Percentiles rank a stretch among this genome's conserved stretches.
phyloP scores from a whole-genome alignment of 495 filamentous ascomycete species.

The Jackrogersella minutella region DNA sequence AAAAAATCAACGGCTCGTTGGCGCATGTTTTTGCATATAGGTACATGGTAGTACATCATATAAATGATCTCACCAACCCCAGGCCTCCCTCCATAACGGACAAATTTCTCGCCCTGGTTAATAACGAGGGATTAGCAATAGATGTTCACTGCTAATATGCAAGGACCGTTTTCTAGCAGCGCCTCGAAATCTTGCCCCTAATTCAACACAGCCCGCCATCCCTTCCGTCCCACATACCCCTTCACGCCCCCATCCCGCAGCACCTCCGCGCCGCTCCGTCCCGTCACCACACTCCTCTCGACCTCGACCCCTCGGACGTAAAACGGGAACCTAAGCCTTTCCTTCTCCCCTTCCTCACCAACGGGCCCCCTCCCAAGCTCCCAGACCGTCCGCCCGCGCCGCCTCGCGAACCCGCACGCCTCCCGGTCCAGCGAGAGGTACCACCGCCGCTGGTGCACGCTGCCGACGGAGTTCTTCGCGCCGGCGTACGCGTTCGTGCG shows the following conservation, averaged over 20 bases:
- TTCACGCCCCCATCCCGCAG: constrained; percentile 65
- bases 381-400: constrained; percentile 38
- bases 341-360: neutral
- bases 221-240: constrained; percentile 61
- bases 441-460: constrained; percentile 71
- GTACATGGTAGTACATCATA: no score
- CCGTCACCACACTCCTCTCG: constrained; percentile 71
- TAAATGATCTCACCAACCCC: no score
- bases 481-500: constrained; percentile 70
- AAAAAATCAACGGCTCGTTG: no score
- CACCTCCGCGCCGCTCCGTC: constrained; percentile 63
- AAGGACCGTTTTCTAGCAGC: no score
- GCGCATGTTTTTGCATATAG: no score
- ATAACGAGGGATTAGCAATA: no score
- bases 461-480: constrained; percentile 67
- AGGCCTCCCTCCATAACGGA: no score
- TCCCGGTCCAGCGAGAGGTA: constrained; percentile 64
- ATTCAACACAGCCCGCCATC: constrained; percentile 65
- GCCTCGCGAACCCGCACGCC: constrained; percentile 60
- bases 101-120: no score
- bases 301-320: constrained; percentile 63
- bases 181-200: no score
- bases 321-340: constrained; percentile 60
- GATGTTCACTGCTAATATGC: no score
- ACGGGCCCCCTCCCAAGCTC: constrained; percentile 29